Conservation (phyloP, 2,329 filamentous ascomycete genomes). For the Trichoderma afroharzianum region DNA sequence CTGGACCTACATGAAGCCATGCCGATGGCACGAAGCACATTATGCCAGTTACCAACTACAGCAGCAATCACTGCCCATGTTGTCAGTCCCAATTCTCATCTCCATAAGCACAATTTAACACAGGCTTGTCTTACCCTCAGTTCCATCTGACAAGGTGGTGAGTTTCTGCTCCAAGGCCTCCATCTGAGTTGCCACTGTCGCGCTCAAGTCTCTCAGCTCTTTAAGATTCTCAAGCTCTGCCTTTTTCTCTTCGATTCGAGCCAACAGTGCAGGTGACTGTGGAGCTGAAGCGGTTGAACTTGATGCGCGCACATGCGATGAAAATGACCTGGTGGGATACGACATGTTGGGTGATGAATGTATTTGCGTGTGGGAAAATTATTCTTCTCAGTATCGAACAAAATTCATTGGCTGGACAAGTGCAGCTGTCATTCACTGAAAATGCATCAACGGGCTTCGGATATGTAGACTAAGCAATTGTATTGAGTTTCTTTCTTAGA, state of each 20-base stretch:
- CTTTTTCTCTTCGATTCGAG: slow-evolving; percentile 82
- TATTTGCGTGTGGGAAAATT: neutral
- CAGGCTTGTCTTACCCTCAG: slow-evolving; percentile 58
- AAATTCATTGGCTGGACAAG: neutral
- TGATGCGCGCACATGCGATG: slow-evolving; percentile 64
- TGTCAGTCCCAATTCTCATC: neutral
- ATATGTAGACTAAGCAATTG: neutral
- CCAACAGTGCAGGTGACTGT: slow-evolving; percentile 66
- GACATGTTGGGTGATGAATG: slow-evolving; percentile 43
- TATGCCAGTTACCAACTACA: slow-evolving; percentile 86
- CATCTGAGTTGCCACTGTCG: slow-evolving; percentile 77
- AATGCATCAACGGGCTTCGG: neutral
- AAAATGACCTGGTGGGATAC: slow-evolving; percentile 53
- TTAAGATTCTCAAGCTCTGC: slow-evolving; percentile 75
- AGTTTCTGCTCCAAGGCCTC: slow-evolving; percentile 76
- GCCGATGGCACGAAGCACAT: slow-evolving; percentile 77
- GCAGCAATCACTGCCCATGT: slow-evolving; percentile 61
- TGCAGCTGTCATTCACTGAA: neutral
- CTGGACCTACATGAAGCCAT: slow-evolving; percentile 74
- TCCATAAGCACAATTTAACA: neutral
- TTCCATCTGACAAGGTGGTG: slow-evolving; percentile 72
- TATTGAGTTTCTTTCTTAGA: neutral
- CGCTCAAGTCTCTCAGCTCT: slow-evolving; percentile 74
- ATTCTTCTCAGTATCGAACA: too few relatives aligned
- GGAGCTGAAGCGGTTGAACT: slow-evolving; percentile 49